Base-by-base conservation (phyloP, 805 yeast genomes). In the Hanseniaspora thailandica region DNA sequence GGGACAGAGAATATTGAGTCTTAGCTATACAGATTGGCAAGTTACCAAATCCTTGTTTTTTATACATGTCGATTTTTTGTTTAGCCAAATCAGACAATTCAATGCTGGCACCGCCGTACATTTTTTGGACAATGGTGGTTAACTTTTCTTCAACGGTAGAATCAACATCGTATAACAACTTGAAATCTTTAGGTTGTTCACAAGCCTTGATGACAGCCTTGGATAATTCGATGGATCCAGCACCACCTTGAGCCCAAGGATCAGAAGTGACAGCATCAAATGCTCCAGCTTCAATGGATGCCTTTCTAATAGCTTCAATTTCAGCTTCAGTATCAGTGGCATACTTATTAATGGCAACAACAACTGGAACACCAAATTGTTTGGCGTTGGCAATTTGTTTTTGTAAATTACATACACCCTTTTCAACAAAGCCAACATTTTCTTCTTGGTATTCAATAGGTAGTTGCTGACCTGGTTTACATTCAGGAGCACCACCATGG, bases 401-500 rank as follows among this genome's bases (percentile, higher is more conserved):
- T 58, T 82, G 85, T 69, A 90, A 74, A 72, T 90, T 90, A 56
- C 86, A 81, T 67, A 90, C 83, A 52, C 97, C 97, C 52, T 75
- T 74, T 54, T 77, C 74, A 60, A 90, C 78, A 64, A 81, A 75
- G 35, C 83, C 95, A 54, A 84, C 77, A 68, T 88, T 83, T 71
- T 89, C 96, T 57, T 79, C 75, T 43, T 78, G 71, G 71, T 90
- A 90, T 62, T 78, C 96, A 35, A 72, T 74, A 34, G 97, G 95
- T 61, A 90, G 75, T 38, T 87, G 76, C 60, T 80, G 84, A 56
- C 97, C 97, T 17, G 97, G 96, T 64, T 86, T 86, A 57, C 90
- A 97, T 61, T 86, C 95, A 17, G 97, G 89, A 47, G 95, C 97
- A 58, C 97, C 97, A 57, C 97, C 97, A 66, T 90, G 97, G 54